Conservation (phyloP, 768 basidiomycete species). For the Suillus fuscotomentosus region DNA sequence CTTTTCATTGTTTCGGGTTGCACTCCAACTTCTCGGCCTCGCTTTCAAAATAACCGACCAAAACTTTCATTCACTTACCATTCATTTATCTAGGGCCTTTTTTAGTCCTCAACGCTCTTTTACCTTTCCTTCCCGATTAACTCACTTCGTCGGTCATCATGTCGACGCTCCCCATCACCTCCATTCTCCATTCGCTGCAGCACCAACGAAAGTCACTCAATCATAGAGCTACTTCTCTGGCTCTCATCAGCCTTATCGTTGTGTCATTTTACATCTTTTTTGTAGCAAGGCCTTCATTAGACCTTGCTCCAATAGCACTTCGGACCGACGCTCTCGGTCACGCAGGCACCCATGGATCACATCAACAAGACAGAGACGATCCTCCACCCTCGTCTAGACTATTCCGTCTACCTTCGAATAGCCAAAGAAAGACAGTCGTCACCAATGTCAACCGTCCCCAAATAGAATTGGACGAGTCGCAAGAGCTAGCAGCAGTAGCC, state of each 20-base stretch:
- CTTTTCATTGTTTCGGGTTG: not conserved
- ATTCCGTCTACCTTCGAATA: conserved; percentile 9
- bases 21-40: not conserved
- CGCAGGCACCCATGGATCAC: conserved; percentile 25
- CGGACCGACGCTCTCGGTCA: conserved; percentile 30
- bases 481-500: conserved; percentile 75
- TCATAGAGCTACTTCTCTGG: conserved; percentile 53
- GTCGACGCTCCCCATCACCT: conserved; percentile 26
- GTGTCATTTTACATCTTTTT: conserved; percentile 59
- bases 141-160: conserved; percentile 20
- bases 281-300: conserved; percentile 41
- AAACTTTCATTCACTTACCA: conserved; percentile 7
- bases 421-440: conserved; percentile 14
- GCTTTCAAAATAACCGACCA: not conserved
- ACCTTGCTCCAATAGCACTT: conserved; percentile 34
- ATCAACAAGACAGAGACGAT: conserved; percentile 11
- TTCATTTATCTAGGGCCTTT: conserved; percentile 1
- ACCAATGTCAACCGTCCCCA: conserved; percentile 31
- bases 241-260: conserved; percentile 48
- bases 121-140: conserved; percentile 5
- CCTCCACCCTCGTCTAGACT: conserved; percentile 35
- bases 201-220: conserved; percentile 42
- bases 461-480: conserved; percentile 45
- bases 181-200: conserved; percentile 30
- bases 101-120: conserved; percentile 5